Evolutionary conservation across 2,329 filamentous ascomycete species (phyloP), one percentile per base, ranked within the genome.

Genomic region (Fusarium marasasianum): DNA sequence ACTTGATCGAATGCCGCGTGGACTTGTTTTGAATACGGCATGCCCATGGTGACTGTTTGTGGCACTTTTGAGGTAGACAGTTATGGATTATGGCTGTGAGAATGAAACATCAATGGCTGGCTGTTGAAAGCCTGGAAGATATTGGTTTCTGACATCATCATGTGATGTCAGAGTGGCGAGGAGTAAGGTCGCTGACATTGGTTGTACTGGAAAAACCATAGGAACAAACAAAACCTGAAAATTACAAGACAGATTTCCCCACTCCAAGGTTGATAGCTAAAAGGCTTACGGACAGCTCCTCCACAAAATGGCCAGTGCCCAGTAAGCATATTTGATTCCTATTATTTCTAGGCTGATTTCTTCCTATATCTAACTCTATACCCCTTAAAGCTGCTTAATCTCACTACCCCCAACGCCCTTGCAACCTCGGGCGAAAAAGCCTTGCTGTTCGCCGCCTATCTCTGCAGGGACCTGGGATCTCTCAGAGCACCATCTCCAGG

Each of bases 1-100:
- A 69, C 66, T 38, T 69, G 66, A 1, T 69, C 66, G 3, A 69
- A 69, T 6, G 66, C 66, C 20, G 64, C 48, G 6, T 69, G 33
- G 20, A 69, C 66, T 55, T 69, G 48, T 51, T 69, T 69, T 0
- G 66, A 69, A 33, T 69, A 69, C 14, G 66, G 66, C 64, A 69
- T 69, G 1, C 66, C 66, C 66, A 69, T 69, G 14, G 14, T 20
- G 17, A 33, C 22, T 15, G 6, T 6, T n/a, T 11, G 14, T 45
- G 6, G 5, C 10, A 13, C 13, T 9, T 13, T 8, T 0, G 8
- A 17, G 2, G 5, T 26, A 9, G 14, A 38, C 17, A 9, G 6
- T 4, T 17, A 8, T 38, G 24, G 4, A 0, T 54, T 2, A 12
- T 20, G 6, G 13, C 3, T 22, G 5, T 5, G 18, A 5, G 14